Conservation (phyloP, 208 protist genomes). For the Jaenimonas drosophilae region DNA sequence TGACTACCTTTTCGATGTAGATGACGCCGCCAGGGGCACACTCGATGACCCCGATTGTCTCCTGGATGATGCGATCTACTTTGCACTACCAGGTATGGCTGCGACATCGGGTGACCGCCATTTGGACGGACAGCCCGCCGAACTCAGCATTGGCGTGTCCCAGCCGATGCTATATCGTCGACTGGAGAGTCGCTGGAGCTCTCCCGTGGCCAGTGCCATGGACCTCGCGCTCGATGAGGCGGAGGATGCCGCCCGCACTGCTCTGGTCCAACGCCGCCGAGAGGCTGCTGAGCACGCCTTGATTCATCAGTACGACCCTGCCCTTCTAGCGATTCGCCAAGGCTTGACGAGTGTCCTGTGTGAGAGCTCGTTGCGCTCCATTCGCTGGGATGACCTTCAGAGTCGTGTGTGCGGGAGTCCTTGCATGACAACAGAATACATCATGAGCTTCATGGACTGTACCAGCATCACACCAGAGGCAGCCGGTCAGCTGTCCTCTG, state of each 20-base stretch:
- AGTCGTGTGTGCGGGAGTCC: conserved; percentile 65
- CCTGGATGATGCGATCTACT: conserved; percentile 55
- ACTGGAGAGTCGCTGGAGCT: neutral
- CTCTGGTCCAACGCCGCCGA: conserved; percentile 23
- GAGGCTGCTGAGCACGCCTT: conserved; percentile 40
- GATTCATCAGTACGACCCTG: conserved; percentile 74
- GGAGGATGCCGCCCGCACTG: conserved; percentile 10
- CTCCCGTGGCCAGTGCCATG: neutral
- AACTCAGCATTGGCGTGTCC: too few relatives aligned
- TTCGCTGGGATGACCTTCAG: conserved; percentile 78
- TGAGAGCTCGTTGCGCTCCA: conserved; percentile 24
- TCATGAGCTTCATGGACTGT: conserved; percentile 60
- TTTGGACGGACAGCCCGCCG: neutral
- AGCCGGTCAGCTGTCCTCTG: conserved; percentile 37
- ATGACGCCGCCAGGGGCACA: conserved; percentile 61
- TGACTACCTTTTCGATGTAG: conserved; percentile 79
- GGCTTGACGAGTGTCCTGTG: conserved; percentile 62
- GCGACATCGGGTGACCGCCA: neutral
- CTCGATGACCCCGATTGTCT: conserved; percentile 73
- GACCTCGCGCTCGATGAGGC: conserved; percentile 10
- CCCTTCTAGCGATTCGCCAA: conserved; percentile 51
- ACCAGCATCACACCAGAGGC: conserved; percentile 28
- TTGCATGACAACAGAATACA: conserved; percentile 40
- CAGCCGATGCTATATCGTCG: neutral
- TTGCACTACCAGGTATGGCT: conserved; percentile 22